These are phyloP conservation scores for Brassica rapa DNA, from an alignment of 345 rosid genomes.

Conservation along the genomic window DNA sequence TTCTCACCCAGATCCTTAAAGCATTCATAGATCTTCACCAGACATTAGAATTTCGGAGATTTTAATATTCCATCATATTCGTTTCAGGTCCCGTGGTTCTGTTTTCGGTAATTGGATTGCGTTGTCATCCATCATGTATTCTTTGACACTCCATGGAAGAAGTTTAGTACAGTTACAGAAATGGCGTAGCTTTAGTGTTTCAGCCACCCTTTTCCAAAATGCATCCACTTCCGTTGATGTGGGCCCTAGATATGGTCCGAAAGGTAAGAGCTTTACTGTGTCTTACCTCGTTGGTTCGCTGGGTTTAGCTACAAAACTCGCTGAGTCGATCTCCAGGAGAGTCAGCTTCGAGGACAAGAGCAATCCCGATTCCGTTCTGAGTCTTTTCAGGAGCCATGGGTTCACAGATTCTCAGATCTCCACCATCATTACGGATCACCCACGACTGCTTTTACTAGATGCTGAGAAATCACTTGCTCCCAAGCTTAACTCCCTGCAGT, in stretches of 20 bases:
- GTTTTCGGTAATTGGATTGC: neutral
- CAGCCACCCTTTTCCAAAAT: neutral
- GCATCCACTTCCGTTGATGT: too few relatives aligned
- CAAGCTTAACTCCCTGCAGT: slow-evolving; percentile 33
- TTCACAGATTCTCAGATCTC: slow-evolving; percentile 39
- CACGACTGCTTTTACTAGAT: slow-evolving; percentile 14
- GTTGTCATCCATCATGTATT: neutral
- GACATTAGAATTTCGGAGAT: too few relatives aligned
- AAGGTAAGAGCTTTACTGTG: neutral
- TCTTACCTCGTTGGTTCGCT: slow-evolving; percentile 33
- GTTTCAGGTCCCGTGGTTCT: too few relatives aligned
- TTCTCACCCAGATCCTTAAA: too few relatives aligned
- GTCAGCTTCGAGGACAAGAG: neutral
- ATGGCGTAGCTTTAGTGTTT: neutral
- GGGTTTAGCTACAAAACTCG: slow-evolving; percentile 21
- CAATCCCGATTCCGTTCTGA: slow-evolving; percentile 14
- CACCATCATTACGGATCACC: neutral
- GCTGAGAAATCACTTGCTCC: slow-evolving; percentile 31
- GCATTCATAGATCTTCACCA: too few relatives aligned
- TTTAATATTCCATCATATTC: neutral
- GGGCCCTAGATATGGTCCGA: neutral
- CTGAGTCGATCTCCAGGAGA: slow-evolving; percentile 19
- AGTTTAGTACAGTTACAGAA: neutral
- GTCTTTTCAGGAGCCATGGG: slow-evolving; percentile 11
- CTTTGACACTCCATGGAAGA: slow-evolving; percentile 4